Percentiles rank a stretch among this genome's conserved stretches.
Conservation (phyloP, 768 basidiomycete species). For the Tulasnella sp. region DNA sequence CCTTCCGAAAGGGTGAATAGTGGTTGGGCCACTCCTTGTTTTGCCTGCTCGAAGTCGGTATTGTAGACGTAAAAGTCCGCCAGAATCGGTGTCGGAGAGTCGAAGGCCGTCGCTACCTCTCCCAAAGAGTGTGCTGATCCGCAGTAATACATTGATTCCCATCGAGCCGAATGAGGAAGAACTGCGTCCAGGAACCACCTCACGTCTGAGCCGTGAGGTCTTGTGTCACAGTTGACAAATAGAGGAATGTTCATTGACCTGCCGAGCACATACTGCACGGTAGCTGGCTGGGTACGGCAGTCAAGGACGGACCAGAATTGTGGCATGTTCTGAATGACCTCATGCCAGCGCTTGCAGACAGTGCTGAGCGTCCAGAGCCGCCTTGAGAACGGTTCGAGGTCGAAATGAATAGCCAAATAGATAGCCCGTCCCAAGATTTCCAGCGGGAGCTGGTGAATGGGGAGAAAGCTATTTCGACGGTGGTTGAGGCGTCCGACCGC, state of each 20-base stretch:
- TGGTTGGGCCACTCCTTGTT: too few relatives aligned
- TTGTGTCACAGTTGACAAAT: not conserved
- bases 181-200: not conserved
- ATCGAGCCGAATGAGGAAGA: not conserved
- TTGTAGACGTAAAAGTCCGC: too few relatives aligned
- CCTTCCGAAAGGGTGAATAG: too few relatives aligned
- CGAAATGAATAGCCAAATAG: not conserved
- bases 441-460: not conserved
- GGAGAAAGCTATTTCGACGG: slow-evolving; percentile 1
- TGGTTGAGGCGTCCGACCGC: not conserved
- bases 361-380: not conserved
- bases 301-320: slow-evolving; percentile 11
- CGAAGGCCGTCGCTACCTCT: not conserved
- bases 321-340: not conserved
- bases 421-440: not conserved
- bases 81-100: not conserved
- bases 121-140: not conserved
- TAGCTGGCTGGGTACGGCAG: not conserved
- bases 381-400: not conserved
- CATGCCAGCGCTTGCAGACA: not conserved
- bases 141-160: slow-evolving; percentile 9
- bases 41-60: too few relatives aligned
- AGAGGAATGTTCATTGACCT: not conserved
- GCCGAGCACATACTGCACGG: not conserved
- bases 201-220: not conserved